Conservation (phyloP, 2,329 filamentous ascomycete species). For the Talaromyces piceae region DNA sequence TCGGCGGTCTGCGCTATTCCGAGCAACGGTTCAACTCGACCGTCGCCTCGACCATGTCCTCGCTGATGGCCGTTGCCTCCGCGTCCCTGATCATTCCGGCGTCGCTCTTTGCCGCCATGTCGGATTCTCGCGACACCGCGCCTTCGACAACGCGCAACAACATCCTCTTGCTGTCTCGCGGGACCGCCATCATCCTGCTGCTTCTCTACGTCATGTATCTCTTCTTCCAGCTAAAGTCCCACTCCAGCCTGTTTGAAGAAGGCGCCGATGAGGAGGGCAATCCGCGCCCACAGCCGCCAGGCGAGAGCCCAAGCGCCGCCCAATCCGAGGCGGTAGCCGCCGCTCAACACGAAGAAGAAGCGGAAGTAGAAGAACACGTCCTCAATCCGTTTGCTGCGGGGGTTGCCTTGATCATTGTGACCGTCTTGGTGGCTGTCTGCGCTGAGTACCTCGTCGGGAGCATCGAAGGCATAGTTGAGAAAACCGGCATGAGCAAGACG, state of each 20-base stretch:
- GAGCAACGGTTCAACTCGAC: constrained; percentile 56
- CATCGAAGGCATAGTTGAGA: constrained; percentile 64
- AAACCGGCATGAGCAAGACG: constrained; percentile 65
- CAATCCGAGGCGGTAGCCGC: background rate
- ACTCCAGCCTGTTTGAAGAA: constrained; percentile 62
- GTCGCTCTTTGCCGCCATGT: constrained; percentile 61
- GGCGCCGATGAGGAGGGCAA: constrained; percentile 19
- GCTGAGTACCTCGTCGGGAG: constrained; percentile 71
- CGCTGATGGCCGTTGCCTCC: constrained; percentile 66
- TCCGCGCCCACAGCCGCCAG: constrained; percentile 27
- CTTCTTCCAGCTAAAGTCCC: constrained; percentile 68
- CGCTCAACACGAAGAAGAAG: constrained; percentile 29
- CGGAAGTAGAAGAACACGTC: constrained; percentile 39
- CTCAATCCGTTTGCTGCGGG: constrained; percentile 59
- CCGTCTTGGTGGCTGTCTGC: constrained; percentile 62
- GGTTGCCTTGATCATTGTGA: constrained; percentile 61
- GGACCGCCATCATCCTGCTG: constrained; percentile 68
- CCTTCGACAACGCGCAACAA: constrained; percentile 38
- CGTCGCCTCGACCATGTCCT: constrained; percentile 49
- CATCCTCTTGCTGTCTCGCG: constrained; percentile 65
- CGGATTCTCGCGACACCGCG: constrained; percentile 29
- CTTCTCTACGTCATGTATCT: constrained; percentile 70
- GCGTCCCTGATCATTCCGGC: constrained; percentile 74
- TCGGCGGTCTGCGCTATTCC: constrained; percentile 61
- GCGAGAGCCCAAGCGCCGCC: constrained; percentile 18